Evolutionary conservation across 2,329 filamentous ascomycete genomes (phyloP), one percentile per base, ranked within the genome.

Genomic region (Eutypa lata): DNA sequence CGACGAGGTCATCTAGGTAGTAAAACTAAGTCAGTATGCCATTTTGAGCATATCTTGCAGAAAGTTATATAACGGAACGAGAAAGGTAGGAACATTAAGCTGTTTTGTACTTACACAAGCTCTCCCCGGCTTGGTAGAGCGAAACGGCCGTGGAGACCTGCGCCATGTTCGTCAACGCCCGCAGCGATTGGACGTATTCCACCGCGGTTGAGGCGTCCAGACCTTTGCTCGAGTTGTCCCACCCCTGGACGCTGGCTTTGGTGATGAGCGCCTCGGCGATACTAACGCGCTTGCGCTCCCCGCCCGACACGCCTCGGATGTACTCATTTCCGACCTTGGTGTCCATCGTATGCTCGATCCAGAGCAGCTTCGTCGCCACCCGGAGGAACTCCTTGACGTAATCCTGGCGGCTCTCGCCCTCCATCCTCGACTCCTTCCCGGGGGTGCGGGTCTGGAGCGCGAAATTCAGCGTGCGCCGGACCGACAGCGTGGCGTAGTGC

Each of bases 271-370:
- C 86, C 68, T 91, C 88, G 7, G 86, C 87, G 58, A 91, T 90
- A 48, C 83, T 87, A 6, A 92, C 88, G 65, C 89, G 83, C 71
- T 92, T 90, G 57, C 83, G 77, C 64, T 88, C 84, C 37, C 84
- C 84, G 10, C 84, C 84, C 21, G 78, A 82, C 2, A 88, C 78
- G 11, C 73, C 73, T 19, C 86, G 79, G 8, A 89, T 76, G 28
- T 83, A 79, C 55, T 87, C 85, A 57, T 88, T 83, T 2, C 87
- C 88, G 24, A 90, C 84, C 57, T 83, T 83, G 0, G 87, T 90
- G 44, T 81, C 74, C 49, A 85, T 68, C 0, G 85, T 87, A 62
- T 90, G 86, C 44, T 82, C 78, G 50, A 90, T 87, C 71, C 84
- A 85, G 58, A 89, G 88, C 28, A 90, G 72, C 57, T 87, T 87